phyloP scores from a whole-genome alignment of 352 stramenopile species.

The Blastocystis sp. region DNA sequence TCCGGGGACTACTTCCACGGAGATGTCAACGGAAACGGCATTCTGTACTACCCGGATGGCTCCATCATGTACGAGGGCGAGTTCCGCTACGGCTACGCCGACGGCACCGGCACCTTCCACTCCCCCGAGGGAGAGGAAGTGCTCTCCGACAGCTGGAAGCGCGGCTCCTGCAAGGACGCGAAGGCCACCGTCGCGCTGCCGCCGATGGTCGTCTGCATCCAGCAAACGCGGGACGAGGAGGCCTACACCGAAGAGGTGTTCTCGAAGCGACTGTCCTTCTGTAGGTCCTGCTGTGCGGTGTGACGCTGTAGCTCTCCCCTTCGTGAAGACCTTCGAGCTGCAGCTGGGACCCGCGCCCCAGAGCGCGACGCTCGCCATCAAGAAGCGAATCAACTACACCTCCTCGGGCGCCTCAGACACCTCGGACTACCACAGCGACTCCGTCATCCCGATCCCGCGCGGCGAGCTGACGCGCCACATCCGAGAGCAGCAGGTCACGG shows the following conservation, averaged over 20 bases:
- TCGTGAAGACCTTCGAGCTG: neutral
- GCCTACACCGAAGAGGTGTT: neutral
- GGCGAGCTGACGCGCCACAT: neutral
- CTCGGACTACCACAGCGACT: neutral
- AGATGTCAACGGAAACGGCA: neutral
- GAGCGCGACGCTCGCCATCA: neutral
- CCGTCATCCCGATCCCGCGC: neutral
- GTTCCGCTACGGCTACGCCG: slow-evolving; percentile 6
- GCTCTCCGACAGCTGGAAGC: neutral
- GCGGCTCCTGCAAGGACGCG: neutral
- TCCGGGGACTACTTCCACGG: slow-evolving; percentile 12
- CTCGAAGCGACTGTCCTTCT: neutral
- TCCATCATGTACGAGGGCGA: slow-evolving; percentile 6
- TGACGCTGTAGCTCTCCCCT: neutral
- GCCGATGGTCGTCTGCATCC: neutral
- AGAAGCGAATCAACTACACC: neutral
- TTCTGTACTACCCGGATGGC: neutral
- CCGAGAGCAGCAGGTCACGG: neutral
- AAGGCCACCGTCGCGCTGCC: neutral
- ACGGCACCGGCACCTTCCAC: neutral
- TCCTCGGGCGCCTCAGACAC: neutral
- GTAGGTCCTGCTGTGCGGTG: neutral
- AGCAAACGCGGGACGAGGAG: neutral
- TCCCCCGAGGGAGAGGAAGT: neutral
- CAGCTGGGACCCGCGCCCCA: neutral